Percentiles rank a stretch among this genome's conserved stretches.
Evolutionary conservation across 805 yeast genomes (phyloP).

Genomic region (Hanseniaspora hatyaiensis): DNA sequence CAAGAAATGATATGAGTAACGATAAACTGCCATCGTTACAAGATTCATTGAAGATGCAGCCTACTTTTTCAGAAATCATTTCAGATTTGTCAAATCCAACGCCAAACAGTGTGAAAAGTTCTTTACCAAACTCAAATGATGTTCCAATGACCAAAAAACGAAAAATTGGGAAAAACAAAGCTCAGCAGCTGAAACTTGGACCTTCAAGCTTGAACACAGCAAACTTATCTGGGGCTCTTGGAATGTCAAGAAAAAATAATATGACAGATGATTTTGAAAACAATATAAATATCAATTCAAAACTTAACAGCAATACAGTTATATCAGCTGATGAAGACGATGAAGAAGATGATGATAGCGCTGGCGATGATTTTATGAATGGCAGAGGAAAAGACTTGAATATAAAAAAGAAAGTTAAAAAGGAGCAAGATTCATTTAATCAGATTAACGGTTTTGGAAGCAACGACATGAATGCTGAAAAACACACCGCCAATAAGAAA

Average conservation of each 20-base stretch:
- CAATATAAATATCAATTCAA: not conserved
- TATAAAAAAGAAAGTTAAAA: too few species aligned
- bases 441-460: not conserved
- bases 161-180: too few species aligned
- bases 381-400: too few species aligned
- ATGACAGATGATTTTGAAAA: not conserved
- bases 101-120: not conserved
- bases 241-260: not conserved
- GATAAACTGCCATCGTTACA: conserved; percentile 8
- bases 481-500: conserved; percentile 18
- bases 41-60: conserved; percentile 15
- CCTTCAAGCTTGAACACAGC: too few species aligned
- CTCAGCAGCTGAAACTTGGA: too few species aligned
- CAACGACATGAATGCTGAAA: not conserved
- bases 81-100: conserved; percentile 16
- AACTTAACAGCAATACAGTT: not conserved
- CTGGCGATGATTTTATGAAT: too few species aligned
- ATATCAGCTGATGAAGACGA: not conserved
- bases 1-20: not conserved
- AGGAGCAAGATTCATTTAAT: too few species aligned
- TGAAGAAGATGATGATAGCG: not conserved
- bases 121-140: not conserved
- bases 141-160: not conserved
- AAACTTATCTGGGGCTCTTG: too few species aligned
- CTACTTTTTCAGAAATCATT: conserved; percentile 15